Evolutionary conservation across 805 yeast genomes (phyloP), one percentile per base, ranked within the genome.

Genomic region (Blastobotrys peoriensis): DNA sequence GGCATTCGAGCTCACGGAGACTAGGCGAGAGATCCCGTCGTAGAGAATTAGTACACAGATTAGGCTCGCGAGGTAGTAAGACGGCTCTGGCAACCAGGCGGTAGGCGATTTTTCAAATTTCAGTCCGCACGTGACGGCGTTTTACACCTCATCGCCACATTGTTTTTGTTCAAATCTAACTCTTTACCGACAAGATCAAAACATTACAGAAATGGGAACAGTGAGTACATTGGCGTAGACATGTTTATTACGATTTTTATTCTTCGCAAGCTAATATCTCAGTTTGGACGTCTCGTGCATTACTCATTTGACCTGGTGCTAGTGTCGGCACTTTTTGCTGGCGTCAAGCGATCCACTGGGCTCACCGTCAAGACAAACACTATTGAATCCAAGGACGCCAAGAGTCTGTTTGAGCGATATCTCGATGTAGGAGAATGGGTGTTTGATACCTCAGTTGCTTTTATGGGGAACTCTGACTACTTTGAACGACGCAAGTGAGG

Each of bases 361-460:
- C 69, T 81, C 38, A 75, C 74, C 53, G 61, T 79, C 62, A 70
- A 77, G 59, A 69, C 81, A 5, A 57, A 67, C 25, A 60, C 64
- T 41, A 69, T 78, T 43, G 77, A 78, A 16, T 72, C 81, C 33
- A 56, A 59, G 18, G 78, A 73, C 46, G 63, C 73, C 22, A 55
- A 58, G 46, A 48, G 55, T 19, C 57, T 60, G 54, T 68, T 81
- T 3, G 66, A 67, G 28, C 81, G 78, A 59, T 93, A 89, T 60
- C 71, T 93, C 50, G 83, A 79, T 42, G 60, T 81, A 22, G 98
- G 98, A n/a, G 98, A 93, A 58, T 78, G 79, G 63, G 66, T 83
- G 2, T 79, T 82, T 52, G 96, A 88, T 58, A 74, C 77, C 44
- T 69, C 83, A 17, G 81, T 83, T 8, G 82, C 84, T 3, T 70